Base-by-base conservation (phyloP, 1,284 basidiomycete species). In the Ceratobasidium sp. region DNA sequence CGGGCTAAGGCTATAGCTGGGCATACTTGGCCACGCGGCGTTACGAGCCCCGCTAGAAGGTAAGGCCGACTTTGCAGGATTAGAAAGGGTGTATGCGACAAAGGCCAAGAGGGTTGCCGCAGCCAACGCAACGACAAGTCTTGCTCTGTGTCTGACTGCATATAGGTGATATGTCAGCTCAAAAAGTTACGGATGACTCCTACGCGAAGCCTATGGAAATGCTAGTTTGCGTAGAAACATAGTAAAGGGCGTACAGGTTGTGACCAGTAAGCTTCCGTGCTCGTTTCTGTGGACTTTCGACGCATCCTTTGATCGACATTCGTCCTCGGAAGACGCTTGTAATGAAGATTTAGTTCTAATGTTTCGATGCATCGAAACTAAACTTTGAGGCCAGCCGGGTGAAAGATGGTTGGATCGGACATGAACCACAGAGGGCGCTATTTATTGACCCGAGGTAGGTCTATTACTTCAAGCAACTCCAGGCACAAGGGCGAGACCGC, bases 31-130 rank as follows among this genome's bases (percentile, higher is more conserved):
- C 30, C 50, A 36, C 32, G 2, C 3, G 1, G 60, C 26, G n/a
- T 28, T 46, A 30, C 18, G 18, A 21, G 30, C 3, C 8, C 23
- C 61, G 26, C 32, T 16, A 32, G 45, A 50, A 18, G 32, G 9
- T n/a, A 28, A 26, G 26, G 18, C 8, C 3, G 46, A 18, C 14
- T 45, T 16, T 30, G 36, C 12, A 16, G 64, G 64, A n/a, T 26
- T 39, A 28, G 64, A 67, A 16, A 30, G 48, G 36, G 55, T 50
- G 30, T 67, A 67, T 53, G 52, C 39, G 14, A 39, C 52, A 4
- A 36, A 48, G 1, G 64, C 53, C 50, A 67, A 28, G 28, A 67
- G 32, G 34, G 50, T 48, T n/a, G 46, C 64, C 5, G 55, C 32
- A 9, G 55, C 36, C 12, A 67, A 23, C 14, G 41, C 26, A 12